Evolutionary conservation across 495 filamentous ascomycete species (phyloP).

Genomic region (Tuber aestivum): DNA sequence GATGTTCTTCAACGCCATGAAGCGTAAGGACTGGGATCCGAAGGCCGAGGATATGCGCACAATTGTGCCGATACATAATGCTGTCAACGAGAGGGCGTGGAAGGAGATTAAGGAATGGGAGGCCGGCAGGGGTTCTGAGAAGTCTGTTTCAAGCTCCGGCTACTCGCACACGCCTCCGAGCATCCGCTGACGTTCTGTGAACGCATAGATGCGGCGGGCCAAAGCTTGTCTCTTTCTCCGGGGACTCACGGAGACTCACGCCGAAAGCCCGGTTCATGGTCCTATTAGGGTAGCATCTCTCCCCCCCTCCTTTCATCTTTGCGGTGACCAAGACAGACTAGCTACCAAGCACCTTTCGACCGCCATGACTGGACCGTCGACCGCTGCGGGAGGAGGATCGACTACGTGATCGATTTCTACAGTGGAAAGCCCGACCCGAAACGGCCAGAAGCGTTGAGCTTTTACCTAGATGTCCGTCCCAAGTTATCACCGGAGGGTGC

Average conservation of each 20-base stretch:
- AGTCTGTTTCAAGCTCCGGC: conserved; percentile 44
- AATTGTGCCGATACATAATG: conserved; percentile 96
- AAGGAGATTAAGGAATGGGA: conserved; percentile 82
- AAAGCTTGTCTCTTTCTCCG: conserved; percentile 73
- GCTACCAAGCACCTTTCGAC: conserved; percentile 84
- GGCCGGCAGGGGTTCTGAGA: conserved; percentile 53
- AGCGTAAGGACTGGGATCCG: conserved; percentile 65
- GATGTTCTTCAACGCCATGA: conserved; percentile 93
- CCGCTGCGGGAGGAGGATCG: conserved; percentile 77
- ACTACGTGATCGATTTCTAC: conserved; percentile 99
- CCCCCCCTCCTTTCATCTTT: background rate
- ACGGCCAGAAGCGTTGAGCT: conserved; percentile 65
- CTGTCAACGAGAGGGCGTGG: conserved; percentile 88
- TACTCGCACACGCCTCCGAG: background rate
- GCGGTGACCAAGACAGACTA: conserved; percentile 2
- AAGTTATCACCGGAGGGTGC: conserved; percentile 86
- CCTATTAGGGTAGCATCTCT: conserved; percentile 53
- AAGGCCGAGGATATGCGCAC: conserved; percentile 68
- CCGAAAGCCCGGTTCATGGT: conserved; percentile 77
- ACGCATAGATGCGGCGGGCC: conserved; percentile 67
- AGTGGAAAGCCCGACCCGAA: conserved; percentile 58
- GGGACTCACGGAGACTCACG: conserved; percentile 64
- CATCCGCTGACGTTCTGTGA: background rate
- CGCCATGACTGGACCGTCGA: conserved; percentile 97
- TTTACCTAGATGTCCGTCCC: conserved; percentile 90